phyloP scores from a whole-genome alignment of 1,284 basidiomycete species.

The Coniferiporia sulphurascens region DNA sequence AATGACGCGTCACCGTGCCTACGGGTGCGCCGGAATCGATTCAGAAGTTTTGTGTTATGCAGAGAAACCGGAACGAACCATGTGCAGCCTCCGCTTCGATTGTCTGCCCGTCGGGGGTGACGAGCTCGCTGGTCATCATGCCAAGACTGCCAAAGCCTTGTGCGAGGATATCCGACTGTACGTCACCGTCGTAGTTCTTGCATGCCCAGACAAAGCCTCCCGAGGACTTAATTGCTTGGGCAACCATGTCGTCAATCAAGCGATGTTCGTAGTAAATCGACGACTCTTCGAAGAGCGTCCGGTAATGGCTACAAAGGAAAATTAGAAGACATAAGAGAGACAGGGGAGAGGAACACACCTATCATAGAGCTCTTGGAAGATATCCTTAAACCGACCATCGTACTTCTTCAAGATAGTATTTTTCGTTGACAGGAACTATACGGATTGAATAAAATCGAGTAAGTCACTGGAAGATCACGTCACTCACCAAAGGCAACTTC shows the following conservation, averaged over 20 bases:
- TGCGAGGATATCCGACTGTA: conserved; percentile 88
- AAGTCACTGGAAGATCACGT: neutral
- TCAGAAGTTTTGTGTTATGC: neutral
- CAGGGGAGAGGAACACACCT: conserved; percentile 32
- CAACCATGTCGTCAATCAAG: conserved; percentile 92
- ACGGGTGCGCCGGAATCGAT: conserved; percentile 15
- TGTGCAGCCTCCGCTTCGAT: conserved; percentile 96
- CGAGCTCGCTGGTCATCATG: conserved; percentile 97
- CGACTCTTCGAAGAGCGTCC: conserved; percentile 72
- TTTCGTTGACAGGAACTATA: conserved; percentile 94
- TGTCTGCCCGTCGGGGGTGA: conserved; percentile 91
- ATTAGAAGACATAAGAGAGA: neutral
- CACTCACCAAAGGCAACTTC: conserved; percentile 80
- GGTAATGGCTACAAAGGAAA: conserved; percentile 58
- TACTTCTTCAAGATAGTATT: conserved; percentile 97
- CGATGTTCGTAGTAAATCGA: conserved; percentile 98
- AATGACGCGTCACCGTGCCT: conserved; percentile 90
- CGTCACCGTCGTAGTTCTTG: conserved; percentile 98
- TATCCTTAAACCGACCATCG: conserved; percentile 98
- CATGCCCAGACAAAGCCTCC: conserved; percentile 98
- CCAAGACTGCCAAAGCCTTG: conserved; percentile 93
- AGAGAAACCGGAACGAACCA: conserved; percentile 57
- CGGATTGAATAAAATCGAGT: neutral
- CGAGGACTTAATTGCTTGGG: conserved; percentile 92
- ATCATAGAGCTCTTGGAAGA: conserved; percentile 95